Conservation (phyloP, 2,329 filamentous ascomycete genomes). For the Colletotrichum musae region DNA sequence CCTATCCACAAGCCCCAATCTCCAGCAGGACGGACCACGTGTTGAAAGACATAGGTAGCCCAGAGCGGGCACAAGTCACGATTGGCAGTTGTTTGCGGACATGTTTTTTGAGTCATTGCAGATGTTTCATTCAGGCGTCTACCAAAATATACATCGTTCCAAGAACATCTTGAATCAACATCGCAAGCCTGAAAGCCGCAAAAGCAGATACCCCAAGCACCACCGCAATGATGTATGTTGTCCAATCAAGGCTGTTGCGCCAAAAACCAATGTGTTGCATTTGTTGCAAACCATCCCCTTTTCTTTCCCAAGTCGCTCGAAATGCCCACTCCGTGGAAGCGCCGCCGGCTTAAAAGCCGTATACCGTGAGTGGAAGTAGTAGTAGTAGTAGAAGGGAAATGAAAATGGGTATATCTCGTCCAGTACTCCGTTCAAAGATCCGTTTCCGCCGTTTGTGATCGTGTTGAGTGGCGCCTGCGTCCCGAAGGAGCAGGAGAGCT, state of each 20-base stretch:
- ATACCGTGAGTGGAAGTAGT: constrained; percentile 17
- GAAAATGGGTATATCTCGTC: constrained; percentile 39
- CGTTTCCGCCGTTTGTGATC: constrained; percentile 4
- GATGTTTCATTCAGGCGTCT: constrained; percentile 30
- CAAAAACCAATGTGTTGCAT: constrained; percentile 2
- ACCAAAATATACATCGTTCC: constrained; percentile 25
- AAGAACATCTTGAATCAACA: not conserved
- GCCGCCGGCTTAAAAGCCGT: constrained; percentile 32
- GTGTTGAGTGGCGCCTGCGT: not conserved
- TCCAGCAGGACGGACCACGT: too few species aligned
- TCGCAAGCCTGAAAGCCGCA: constrained; percentile 4
- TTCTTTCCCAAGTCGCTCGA: constrained; percentile 6
- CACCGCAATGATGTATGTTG: not conserved
- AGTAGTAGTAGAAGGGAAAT: constrained; percentile 17
- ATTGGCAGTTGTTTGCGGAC: not conserved
- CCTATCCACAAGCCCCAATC: too few species aligned
- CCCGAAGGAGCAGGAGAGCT: not conserved
- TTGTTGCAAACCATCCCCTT: constrained; percentile 4
- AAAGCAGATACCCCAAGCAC: constrained; percentile 28
- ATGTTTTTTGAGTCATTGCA: constrained; percentile 22
- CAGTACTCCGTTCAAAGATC: constrained; percentile 35
- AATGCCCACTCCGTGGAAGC: constrained; percentile 27
- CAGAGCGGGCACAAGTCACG: not conserved
- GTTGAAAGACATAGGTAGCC: too few species aligned
- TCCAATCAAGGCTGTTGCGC: not conserved